Percentiles rank a stretch among this genome's conserved stretches.
Evolutionary conservation across 1,139 yeast genomes (phyloP).

Genomic region (Suhomyces chickasaworum): DNA sequence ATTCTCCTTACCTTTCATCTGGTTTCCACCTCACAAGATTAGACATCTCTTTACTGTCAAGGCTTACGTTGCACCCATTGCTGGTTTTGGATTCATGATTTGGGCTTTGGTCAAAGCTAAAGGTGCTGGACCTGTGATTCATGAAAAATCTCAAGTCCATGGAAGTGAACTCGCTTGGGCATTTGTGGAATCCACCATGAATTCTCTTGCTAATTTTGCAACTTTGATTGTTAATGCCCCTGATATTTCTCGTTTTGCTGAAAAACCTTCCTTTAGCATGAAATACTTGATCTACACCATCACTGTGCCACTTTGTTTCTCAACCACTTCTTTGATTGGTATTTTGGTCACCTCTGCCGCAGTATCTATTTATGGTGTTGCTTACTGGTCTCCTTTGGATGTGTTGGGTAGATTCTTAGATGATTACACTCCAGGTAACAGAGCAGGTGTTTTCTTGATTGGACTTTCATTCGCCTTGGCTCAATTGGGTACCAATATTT

Average conservation of each 20-base stretch:
- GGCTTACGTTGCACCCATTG: constrained; percentile 74
- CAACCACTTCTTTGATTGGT: constrained; percentile 82
- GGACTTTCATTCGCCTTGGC: constrained; percentile 79
- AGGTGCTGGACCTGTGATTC: constrained; percentile 71
- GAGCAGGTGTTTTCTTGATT: constrained; percentile 89
- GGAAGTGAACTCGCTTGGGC: constrained; percentile 81
- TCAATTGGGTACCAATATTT: constrained; percentile 87
- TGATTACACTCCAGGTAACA: constrained; percentile 55
- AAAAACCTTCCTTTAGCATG: constrained; percentile 43
- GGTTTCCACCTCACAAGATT: constrained; percentile 79
- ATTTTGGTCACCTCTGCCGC: constrained; percentile 86
- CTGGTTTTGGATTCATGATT: constrained; percentile 74
- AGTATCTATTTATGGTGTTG: constrained; percentile 62
- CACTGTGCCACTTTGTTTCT: constrained; percentile 75
- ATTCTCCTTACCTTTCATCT: constrained; percentile 71
- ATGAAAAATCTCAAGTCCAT: constrained; percentile 46
- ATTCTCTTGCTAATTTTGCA: constrained; percentile 81
- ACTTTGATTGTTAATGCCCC: constrained; percentile 87
- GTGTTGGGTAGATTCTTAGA: constrained; percentile 68
- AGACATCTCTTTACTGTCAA: constrained; percentile 82
- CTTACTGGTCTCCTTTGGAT: constrained; percentile 86
- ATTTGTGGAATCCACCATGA: constrained; percentile 75
- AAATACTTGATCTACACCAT: constrained; percentile 51
- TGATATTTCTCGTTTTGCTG: constrained; percentile 84
- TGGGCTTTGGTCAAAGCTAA: constrained; percentile 81